Evolutionary conservation across 2,329 filamentous ascomycete species (phyloP).

Genomic region (Gnomoniopsis smithogilvyi): DNA sequence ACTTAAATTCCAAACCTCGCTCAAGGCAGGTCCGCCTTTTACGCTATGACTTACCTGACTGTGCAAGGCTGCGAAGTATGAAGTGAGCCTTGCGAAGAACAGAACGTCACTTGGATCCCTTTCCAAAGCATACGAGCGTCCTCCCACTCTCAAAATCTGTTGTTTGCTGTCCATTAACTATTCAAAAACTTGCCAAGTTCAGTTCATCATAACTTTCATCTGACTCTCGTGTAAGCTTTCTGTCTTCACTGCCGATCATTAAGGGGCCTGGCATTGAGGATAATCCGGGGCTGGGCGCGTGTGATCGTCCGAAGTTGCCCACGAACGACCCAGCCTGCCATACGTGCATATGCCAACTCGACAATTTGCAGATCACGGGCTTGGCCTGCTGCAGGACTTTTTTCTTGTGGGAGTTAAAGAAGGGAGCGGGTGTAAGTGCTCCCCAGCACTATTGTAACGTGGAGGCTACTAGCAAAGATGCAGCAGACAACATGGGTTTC

Average conservation of each 20-base stretch:
- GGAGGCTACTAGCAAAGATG: too few species aligned
- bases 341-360: neutral
- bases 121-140: too few species aligned
- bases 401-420: neutral
- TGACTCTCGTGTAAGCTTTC: neutral
- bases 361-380: neutral
- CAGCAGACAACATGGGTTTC: too few species aligned
- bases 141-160: too few species aligned
- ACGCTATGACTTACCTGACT: too few species aligned
- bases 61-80: too few species aligned
- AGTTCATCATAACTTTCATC: neutral
- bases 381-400: neutral
- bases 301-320: neutral
- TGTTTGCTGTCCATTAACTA: neutral
- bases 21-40: neutral
- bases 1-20: neutral
- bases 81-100: too few species aligned
- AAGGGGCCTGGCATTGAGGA: neutral
- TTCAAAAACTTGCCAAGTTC: neutral
- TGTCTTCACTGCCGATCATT: neutral
- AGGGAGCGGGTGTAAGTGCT: too few species aligned
- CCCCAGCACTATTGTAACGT: too few species aligned
- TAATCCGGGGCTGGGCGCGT: neutral
- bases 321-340: neutral
- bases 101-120: too few species aligned